phyloP scores from a whole-genome alignment of 257 asterid species.

The Capsicum baccatum region DNA sequence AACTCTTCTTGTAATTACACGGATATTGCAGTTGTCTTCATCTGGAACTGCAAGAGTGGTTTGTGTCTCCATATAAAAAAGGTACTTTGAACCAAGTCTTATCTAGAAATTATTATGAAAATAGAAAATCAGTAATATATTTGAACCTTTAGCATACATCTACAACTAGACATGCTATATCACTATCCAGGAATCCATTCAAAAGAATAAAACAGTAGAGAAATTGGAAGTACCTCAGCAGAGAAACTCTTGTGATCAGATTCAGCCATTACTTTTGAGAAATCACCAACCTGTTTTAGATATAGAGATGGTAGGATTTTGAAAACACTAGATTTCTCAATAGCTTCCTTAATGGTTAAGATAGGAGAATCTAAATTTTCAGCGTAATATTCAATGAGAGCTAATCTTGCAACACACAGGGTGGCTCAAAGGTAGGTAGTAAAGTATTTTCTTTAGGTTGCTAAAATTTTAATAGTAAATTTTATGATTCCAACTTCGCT shows the following conservation, averaged over 20 bases:
- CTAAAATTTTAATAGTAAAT: too few relatives aligned
- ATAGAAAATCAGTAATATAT: not conserved
- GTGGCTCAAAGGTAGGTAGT: too few relatives aligned
- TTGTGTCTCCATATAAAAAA: slow-evolving; percentile 78
- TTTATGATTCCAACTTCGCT: too few relatives aligned
- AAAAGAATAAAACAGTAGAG: not conserved
- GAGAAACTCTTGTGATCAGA: slow-evolving; percentile 69
- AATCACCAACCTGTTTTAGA: slow-evolving; percentile 62
- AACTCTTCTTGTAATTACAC: slow-evolving; percentile 72
- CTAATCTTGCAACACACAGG: slow-evolving; percentile 51
- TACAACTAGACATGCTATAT: not conserved
- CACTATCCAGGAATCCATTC: not conserved
- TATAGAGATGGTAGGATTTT: slow-evolving; percentile 50
- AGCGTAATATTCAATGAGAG: slow-evolving; percentile 56
- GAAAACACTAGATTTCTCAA: slow-evolving; percentile 55
- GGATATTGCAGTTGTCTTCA: slow-evolving; percentile 77
- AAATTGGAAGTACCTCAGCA: slow-evolving; percentile 50
- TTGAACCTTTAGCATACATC: not conserved
- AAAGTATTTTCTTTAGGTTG: too few relatives aligned
- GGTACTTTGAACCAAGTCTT: slow-evolving; percentile 66
- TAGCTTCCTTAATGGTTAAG: slow-evolving; percentile 72
- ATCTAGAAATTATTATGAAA: slow-evolving; percentile 49
- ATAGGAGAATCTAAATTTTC: slow-evolving; percentile 62
- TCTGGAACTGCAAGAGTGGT: slow-evolving; percentile 78
- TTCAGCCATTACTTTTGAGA: slow-evolving; percentile 74